phyloP scores from a whole-genome alignment of 768 basidiomycete genomes.

The Naganishia kalamii region DNA sequence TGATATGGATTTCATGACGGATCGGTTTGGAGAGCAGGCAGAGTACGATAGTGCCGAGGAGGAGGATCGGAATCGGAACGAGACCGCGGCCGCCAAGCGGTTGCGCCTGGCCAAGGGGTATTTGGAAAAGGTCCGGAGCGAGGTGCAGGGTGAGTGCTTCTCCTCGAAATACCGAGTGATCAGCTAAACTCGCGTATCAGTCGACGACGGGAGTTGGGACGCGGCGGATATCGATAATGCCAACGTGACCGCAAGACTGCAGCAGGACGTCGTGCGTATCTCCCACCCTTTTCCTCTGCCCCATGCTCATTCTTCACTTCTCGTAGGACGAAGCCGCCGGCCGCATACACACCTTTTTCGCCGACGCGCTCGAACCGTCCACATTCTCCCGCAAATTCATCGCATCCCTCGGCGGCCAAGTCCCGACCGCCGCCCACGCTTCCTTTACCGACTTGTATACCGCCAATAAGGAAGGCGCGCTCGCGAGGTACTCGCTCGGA shows the following conservation, averaged over 20 bases:
- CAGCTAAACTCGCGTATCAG: neutral
- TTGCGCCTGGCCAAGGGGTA: slow-evolving; percentile 85
- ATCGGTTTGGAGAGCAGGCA: slow-evolving; percentile 32
- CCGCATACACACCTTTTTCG: slow-evolving; percentile 34
- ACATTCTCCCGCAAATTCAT: slow-evolving; percentile 50
- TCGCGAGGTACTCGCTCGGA: slow-evolving; percentile 52
- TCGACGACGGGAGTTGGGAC: slow-evolving; percentile 84
- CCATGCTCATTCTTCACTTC: neutral
- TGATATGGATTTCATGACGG: slow-evolving; percentile 64
- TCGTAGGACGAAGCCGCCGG: slow-evolving; percentile 31
- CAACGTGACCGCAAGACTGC: slow-evolving; percentile 78
- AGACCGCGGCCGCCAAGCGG: slow-evolving; percentile 54
- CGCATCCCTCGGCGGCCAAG: slow-evolving; percentile 62
- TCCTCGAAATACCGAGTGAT: too few species aligned
- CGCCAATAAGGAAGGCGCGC: slow-evolving; percentile 80
- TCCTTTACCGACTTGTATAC: slow-evolving; percentile 76
- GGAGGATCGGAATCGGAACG: slow-evolving; percentile 21
- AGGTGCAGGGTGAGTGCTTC: too few species aligned
- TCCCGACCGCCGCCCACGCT: slow-evolving; percentile 73
- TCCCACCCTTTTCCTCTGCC: neutral
- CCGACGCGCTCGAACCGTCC: slow-evolving; percentile 18
- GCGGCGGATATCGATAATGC: slow-evolving; percentile 94
- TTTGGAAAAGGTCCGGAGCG: slow-evolving; percentile 68
- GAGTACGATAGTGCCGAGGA: slow-evolving; percentile 26
- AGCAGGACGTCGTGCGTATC: slow-evolving; percentile 73